phyloP scores from a whole-genome alignment of 495 filamentous ascomycete genomes.

The Tuber borchii region DNA sequence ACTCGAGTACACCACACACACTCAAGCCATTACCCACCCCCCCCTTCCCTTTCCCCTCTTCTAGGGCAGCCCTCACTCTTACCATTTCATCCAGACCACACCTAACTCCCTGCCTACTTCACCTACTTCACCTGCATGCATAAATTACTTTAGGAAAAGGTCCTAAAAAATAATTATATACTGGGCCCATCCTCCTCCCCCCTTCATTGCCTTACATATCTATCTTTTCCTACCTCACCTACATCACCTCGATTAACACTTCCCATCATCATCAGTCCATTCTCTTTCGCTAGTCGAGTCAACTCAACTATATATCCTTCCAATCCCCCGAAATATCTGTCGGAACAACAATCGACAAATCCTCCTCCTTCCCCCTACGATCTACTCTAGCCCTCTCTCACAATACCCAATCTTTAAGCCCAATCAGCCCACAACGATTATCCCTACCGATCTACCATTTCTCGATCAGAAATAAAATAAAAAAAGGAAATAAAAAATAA shows the following conservation, averaged over 20 bases:
- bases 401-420: background rate
- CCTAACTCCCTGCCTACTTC: background rate
- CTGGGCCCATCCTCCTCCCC: background rate
- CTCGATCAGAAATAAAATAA: constrained; percentile 5
- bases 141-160: background rate
- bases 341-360: background rate
- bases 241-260: background rate
- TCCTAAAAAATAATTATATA: constrained; percentile 5
- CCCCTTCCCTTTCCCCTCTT: background rate
- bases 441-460: constrained; percentile 3
- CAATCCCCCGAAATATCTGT: background rate
- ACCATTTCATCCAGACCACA: background rate
- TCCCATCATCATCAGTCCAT: background rate
- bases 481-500: background rate
- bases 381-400: background rate
- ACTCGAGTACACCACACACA: background rate
- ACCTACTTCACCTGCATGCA: background rate
- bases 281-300: background rate
- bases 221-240: constrained; percentile 1
- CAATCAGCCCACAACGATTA: constrained; percentile 4
- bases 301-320: background rate
- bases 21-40: background rate
- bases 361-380: background rate
- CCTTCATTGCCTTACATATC: background rate
- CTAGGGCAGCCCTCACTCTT: background rate